Base-by-base conservation (phyloP, 768 basidiomycete genomes). In the Cystofilobasidium capitatum region DNA sequence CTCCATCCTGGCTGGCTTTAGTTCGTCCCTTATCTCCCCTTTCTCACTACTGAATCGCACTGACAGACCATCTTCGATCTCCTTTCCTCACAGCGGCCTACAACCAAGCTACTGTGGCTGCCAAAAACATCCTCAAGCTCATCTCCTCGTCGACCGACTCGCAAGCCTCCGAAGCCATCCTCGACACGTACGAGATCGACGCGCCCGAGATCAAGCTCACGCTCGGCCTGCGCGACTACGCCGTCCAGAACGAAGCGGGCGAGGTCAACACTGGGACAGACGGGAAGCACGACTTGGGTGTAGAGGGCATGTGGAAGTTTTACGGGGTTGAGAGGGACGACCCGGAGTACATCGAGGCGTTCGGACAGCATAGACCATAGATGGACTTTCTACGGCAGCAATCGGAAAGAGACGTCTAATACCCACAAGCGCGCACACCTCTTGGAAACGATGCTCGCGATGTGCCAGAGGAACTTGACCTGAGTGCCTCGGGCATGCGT, bases 1-100 rank as follows among this genome's bases (percentile, higher is more conserved):
- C 10, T 74, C 75, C 17, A 76, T 78, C 63, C 74, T 76, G 69
- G 77, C 77, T 29, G 77, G 77, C n/a, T 76, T 76, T 69, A 76
- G 68, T 69, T 29, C 57, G 68, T 65, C 26, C 7, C 24, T 24
- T 35, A 17, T 26, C 26, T 33, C 44, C 13, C 20, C 17, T n/a
- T 45, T 42, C n/a, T 35, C 35, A 42, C 24, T 13, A n/a, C 17
- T 14, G 42, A 3, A 35, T 4, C 35, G 31, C 26, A 58, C 54
- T 33, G 37, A 20, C 22, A 29, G 16, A 57, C 39, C 26, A 22
- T 42, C 20, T n/a, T n/a, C n/a, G n/a, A n/a, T n/a, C 39, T 35
- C 8, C 14, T 24, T 33, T 51, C 22, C 42, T 17, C 6, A 1
- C 44, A 69, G 68, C 76, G 13, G 77, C 75, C 2, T 77, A 74